Evolutionary conservation across 176 grass and related monocot genomes (phyloP).

Genomic region (Phoenix dactylifera): DNA sequence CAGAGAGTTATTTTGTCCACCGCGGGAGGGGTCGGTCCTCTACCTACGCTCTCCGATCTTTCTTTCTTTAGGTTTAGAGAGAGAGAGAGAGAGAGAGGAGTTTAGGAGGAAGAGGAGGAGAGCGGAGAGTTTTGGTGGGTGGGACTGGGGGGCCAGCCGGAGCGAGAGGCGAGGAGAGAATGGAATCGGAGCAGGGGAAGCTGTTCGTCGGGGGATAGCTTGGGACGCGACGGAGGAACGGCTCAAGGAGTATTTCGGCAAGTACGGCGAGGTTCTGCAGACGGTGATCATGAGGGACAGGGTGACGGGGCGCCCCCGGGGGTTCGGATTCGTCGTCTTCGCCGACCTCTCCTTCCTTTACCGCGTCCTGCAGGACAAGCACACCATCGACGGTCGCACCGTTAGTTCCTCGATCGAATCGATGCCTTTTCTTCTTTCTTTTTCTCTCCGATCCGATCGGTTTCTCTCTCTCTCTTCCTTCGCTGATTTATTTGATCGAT

Average conservation of each 20-base stretch:
- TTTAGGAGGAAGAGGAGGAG: too few species aligned
- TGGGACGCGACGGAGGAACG: slow-evolving; percentile 94
- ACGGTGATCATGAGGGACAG: slow-evolving; percentile 89
- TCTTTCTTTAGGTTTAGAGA: too few species aligned
- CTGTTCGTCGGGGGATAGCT: slow-evolving; percentile 94
- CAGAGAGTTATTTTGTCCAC: too few species aligned
- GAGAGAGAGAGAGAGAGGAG: too few species aligned
- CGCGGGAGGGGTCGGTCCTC: too few species aligned
- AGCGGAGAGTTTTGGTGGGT: too few species aligned
- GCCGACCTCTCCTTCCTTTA: slow-evolving; percentile 67
- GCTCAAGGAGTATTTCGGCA: slow-evolving; percentile 74
- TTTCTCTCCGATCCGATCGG: neutral
- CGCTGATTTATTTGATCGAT: too few species aligned
- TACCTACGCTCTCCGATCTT: too few species aligned
- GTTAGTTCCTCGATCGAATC: slow-evolving; percentile 18
- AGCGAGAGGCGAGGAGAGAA: slow-evolving; percentile 9
- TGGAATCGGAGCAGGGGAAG: slow-evolving; percentile 98
- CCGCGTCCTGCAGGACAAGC: slow-evolving; percentile 69
- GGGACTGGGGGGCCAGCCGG: too few species aligned
- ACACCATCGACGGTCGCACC: slow-evolving; percentile 83
- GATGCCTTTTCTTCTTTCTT: neutral
- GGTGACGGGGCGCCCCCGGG: slow-evolving; percentile 75
- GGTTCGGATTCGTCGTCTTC: slow-evolving; percentile 93
- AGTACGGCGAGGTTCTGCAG: slow-evolving; percentile 73
- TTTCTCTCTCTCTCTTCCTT: too few species aligned